phyloP scores from a whole-genome alignment of 768 basidiomycete species.

The Kwoniella newhampshirensis region DNA sequence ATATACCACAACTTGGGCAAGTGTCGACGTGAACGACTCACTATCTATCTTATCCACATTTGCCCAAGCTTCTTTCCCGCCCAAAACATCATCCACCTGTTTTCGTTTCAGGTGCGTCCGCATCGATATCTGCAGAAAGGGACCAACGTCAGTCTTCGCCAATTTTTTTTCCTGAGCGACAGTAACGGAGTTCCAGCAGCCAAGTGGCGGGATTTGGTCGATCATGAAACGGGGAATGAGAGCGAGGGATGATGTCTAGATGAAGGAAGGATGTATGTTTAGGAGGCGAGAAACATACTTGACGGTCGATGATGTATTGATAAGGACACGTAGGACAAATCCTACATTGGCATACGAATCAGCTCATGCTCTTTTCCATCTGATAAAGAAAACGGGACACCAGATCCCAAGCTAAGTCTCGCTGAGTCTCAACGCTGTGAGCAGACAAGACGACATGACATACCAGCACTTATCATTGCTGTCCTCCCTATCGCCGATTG shows the following conservation, averaged over 20 bases:
- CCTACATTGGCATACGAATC: constrained; percentile 61
- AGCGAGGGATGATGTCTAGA: neutral
- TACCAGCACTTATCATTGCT: constrained; percentile 47
- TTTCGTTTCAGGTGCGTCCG: constrained; percentile 83
- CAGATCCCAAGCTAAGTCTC: no score
- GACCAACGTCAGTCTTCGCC: no score
- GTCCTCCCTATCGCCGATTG: constrained; percentile 47
- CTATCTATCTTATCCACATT: constrained; percentile 86
- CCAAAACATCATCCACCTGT: constrained; percentile 90
- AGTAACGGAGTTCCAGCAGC: no score
- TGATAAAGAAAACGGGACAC: neutral
- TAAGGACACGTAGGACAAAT: constrained; percentile 79
- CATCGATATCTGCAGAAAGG: constrained; percentile 77
- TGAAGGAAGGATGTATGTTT: no score
- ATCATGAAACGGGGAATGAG: neutral
- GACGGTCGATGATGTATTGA: constrained; percentile 86
- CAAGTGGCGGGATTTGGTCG: neutral
- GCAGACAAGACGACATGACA: constrained; percentile 12
- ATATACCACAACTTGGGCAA: no score
- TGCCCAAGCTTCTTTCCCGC: constrained; percentile 89
- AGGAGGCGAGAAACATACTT: constrained; percentile 56
- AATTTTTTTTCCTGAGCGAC: neutral
- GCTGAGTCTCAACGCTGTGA: neutral
- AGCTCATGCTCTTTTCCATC: constrained; percentile 67
- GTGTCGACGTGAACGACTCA: constrained; percentile 49